Evolutionary conservation across 345 rosid species (phyloP).

Genomic region (Linum usitatissimum): DNA sequence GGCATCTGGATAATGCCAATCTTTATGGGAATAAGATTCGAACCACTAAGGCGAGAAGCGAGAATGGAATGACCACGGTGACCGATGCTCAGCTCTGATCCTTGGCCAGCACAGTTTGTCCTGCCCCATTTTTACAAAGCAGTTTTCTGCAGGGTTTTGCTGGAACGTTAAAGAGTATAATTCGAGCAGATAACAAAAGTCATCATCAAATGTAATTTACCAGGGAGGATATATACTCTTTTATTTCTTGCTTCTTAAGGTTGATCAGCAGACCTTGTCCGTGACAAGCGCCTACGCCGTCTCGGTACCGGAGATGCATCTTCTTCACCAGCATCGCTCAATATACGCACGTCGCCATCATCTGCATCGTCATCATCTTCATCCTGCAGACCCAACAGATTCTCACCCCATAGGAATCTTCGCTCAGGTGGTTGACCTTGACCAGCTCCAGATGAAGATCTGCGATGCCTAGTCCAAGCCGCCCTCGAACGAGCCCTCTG

Average conservation of each 20-base stretch:
- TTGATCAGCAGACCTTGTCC: constrained; percentile 55
- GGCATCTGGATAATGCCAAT: too few species aligned
- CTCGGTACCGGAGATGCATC: constrained; percentile 54
- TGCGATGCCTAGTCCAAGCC: constrained; percentile 67
- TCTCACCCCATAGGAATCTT: constrained; percentile 82
- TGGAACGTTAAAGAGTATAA: too few species aligned
- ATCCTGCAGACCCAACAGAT: constrained; percentile 67
- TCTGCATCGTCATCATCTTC: constrained; percentile 28
- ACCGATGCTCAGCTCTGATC: not conserved
- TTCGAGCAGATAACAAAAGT: not conserved
- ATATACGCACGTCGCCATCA: constrained; percentile 34
- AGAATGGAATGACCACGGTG: not conserved
- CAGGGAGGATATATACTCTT: constrained; percentile 14
- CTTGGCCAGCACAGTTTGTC: too few species aligned
- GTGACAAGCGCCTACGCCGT: constrained; percentile 53
- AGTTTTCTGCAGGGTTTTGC: too few species aligned
- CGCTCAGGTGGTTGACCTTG: constrained; percentile 49
- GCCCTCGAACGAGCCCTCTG: constrained; percentile 51
- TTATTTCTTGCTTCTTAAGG: constrained; percentile 21
- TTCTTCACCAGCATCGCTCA: constrained; percentile 40
- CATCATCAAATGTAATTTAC: constrained; percentile 20
- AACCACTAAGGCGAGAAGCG: not conserved
- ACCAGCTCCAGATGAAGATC: constrained; percentile 18
- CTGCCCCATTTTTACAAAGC: too few species aligned
- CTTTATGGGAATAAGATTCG: too few species aligned